Base-by-base conservation (phyloP, 1,284 basidiomycete genomes). In the Leccinum griseonigrum region DNA sequence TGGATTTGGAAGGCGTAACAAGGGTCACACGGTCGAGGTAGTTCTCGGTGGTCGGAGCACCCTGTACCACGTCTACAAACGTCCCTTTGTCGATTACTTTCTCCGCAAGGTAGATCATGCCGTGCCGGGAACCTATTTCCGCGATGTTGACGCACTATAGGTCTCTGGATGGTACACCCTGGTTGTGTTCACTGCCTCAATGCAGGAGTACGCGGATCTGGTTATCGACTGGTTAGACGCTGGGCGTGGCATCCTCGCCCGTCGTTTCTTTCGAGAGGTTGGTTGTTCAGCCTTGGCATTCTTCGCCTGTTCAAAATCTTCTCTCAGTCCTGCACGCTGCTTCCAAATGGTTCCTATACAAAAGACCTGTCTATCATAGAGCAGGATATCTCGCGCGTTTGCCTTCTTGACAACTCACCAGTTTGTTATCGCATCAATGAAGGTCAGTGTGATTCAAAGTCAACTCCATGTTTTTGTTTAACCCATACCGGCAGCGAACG, bases 191-290 rank as follows among this genome's bases (percentile, higher is more conserved):
- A 99, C 97, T 18, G 97, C 97, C 1, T 98, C 95, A 6, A 95
- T 99, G 90, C 92, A 95, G 71, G 97, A 99, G 76, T 99, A 99
- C 75, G 97, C 97, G 61, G 97, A 99, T 79, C 97, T 97, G 0
- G 97, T 99, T 31, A 99, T 99, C 69, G 97, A 99, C 78, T 99
- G 97, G 97, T 80, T 99, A 62, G 97, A 99, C 74, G 94, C 92
- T 62, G 97, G 97, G 3, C 84, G 94, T 54, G 94, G 94, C 8
- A 91, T 99, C 61, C 86, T 99, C 51, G 85, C 84, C 1, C 90
- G 91, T 64, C 86, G 95, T 43, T 82, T 98, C 63, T 99, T 98
- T 76, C 86, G 97, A 63, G 95, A 98, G 79, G 93, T 93, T 60
- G 66, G 90, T 77, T 28, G 56, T 59, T 59, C 56, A 51, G 51